These are phyloP conservation scores for Mortierella sp. DNA, from an alignment of 371 early-diverging fungal genomes.

Conservation along the genomic window DNA sequence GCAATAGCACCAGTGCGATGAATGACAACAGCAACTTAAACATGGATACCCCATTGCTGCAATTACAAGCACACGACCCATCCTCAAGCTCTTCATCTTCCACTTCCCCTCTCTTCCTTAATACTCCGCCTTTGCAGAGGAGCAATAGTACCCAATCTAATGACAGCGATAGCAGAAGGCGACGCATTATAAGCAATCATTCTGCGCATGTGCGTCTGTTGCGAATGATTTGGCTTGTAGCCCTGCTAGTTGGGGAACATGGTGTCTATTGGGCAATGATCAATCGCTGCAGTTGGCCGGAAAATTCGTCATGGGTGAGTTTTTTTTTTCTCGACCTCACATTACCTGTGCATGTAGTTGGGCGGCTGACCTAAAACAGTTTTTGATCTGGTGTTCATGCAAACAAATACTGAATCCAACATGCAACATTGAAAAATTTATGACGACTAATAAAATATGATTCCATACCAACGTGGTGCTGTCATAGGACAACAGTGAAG, in stretches of 20 bases:
- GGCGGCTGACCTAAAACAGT: too few relatives aligned
- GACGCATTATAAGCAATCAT: conserved; percentile 15
- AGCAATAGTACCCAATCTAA: background rate
- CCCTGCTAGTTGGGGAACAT: conserved; percentile 27
- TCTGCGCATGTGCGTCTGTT: conserved; percentile 24
- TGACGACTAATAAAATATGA: background rate
- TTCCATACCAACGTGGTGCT: background rate
- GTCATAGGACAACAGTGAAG: conserved; percentile 12
- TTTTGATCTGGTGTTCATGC: background rate
- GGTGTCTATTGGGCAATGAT: conserved; percentile 38
- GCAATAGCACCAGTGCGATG: background rate
- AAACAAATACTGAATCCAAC: background rate
- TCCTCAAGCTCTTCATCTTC: background rate
- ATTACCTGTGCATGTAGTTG: too few relatives aligned
- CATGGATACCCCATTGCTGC: background rate
- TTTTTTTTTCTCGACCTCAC: too few relatives aligned
- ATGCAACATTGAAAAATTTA: background rate
- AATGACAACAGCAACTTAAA: background rate
- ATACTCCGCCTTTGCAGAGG: background rate
- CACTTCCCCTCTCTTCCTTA: background rate
- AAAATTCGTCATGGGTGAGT: conserved; percentile 44
- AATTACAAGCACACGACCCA: background rate
- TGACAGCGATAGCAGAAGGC: background rate
- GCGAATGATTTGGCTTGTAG: conserved; percentile 30
- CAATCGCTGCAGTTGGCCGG: conserved; percentile 41